Percentiles rank a stretch among this genome's conserved stretches.
Evolutionary conservation across 306 rosid genomes (phyloP).

Genomic region (Lagenaria siceraria): DNA sequence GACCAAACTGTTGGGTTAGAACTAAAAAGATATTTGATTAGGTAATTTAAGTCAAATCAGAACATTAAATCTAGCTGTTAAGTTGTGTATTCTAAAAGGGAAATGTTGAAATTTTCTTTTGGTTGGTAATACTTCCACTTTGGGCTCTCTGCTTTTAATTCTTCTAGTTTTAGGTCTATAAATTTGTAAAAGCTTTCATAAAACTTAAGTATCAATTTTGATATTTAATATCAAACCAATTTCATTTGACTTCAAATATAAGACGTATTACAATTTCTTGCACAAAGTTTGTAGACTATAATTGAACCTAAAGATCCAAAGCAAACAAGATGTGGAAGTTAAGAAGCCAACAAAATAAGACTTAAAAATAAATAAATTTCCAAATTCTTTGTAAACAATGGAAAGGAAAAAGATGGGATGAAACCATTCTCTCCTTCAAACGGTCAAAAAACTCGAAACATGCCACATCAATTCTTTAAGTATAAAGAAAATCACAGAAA

Average conservation of each 20-base stretch:
- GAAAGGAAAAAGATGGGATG: not conserved
- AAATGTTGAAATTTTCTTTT: not conserved
- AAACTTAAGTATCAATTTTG: not conserved
- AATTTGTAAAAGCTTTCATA: not conserved
- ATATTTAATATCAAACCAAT: not conserved
- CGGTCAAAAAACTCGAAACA: not conserved
- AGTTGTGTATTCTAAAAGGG: not conserved
- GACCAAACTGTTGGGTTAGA: not conserved
- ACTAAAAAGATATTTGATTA: not conserved
- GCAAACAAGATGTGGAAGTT: not conserved
- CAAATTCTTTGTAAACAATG: not conserved
- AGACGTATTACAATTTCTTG: not conserved
- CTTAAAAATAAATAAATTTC: not conserved
- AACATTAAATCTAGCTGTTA: not conserved
- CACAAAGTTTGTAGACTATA: not conserved
- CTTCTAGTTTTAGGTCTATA: not conserved
- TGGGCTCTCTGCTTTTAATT: not conserved
- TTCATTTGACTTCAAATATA: not conserved
- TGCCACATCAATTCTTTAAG: not conserved
- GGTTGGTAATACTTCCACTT: not conserved
- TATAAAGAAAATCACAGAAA: not conserved
- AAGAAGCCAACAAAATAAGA: not conserved
- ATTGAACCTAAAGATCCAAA: not conserved
- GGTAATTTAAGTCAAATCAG: not conserved
- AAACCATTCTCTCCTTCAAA: not conserved